Conservation (phyloP, 2,329 filamentous ascomycete genomes). For the Paracoccidioides lutzii region DNA sequence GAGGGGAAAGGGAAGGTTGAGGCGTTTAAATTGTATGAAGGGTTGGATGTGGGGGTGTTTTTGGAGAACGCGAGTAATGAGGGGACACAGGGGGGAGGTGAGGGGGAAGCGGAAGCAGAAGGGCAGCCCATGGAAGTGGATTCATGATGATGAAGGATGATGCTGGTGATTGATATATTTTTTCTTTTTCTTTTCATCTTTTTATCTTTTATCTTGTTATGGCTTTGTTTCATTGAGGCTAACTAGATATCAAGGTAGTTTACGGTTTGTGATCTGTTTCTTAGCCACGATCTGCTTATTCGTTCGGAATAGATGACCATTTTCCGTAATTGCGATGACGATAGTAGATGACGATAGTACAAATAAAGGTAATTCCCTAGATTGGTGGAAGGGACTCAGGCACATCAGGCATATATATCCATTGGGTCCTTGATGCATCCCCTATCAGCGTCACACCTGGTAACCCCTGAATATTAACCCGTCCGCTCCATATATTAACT, state of each 20-base stretch:
- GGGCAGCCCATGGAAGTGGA: conserved; percentile 45
- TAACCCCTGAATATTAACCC: too few species aligned
- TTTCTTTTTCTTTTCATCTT: neutral
- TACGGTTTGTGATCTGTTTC: neutral
- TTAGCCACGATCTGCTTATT: conserved; percentile 1
- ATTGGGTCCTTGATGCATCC: neutral
- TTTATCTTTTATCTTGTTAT: too few species aligned
- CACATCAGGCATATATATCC: neutral
- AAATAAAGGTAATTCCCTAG: neutral
- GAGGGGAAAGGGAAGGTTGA: conserved; percentile 48
- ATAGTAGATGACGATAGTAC: neutral
- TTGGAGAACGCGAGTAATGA: conserved; percentile 57
- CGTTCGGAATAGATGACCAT: neutral
- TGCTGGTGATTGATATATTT: neutral
- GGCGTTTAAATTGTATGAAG: conserved; percentile 82
- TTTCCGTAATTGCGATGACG: neutral
- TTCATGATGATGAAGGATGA: conserved; percentile 19
- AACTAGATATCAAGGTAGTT: conserved; percentile 1
- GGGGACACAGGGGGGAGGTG: conserved; percentile 35
- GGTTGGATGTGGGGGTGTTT: conserved; percentile 72
- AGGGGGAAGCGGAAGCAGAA: conserved; percentile 27
- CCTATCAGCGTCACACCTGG: neutral
- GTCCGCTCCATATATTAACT: too few species aligned
- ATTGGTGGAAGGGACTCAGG: neutral
- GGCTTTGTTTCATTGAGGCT: neutral